Percentiles rank a stretch among this genome's conserved stretches.
Evolutionary conservation across 1,139 yeast species (phyloP).

Genomic region (Geotrichum candidum): DNA sequence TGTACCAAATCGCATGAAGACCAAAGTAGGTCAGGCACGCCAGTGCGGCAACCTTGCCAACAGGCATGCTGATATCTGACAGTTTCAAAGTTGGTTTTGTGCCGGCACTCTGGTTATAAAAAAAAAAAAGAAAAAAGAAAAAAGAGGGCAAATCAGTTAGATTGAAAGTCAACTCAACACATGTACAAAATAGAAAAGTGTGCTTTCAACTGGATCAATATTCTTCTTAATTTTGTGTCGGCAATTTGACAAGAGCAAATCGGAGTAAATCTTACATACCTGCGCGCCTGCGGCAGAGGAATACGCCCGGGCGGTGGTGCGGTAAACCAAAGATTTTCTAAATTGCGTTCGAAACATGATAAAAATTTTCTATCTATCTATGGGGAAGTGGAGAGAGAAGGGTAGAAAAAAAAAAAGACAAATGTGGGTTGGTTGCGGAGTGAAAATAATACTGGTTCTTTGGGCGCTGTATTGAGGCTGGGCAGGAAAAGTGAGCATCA

Average conservation of each 20-base stretch:
- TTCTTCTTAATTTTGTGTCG: too few relatives aligned
- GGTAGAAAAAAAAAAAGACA: neutral
- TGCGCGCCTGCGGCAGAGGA: neutral
- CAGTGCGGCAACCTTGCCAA: constrained; percentile 13
- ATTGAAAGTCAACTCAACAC: neutral
- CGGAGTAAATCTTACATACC: neutral
- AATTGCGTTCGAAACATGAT: neutral
- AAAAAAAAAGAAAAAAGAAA: neutral
- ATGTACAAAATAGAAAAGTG: neutral
- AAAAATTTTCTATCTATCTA: too few relatives aligned
- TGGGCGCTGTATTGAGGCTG: too few relatives aligned
- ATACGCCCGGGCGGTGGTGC: neutral
- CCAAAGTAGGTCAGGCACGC: constrained; percentile 15
- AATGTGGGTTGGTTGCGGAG: neutral
- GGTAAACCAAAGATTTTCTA: neutral
- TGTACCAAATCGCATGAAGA: constrained; percentile 16
- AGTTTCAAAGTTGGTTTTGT: neutral
- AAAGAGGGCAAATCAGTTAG: neutral
- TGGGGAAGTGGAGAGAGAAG: too few relatives aligned
- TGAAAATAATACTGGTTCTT: too few relatives aligned
- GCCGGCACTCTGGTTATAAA: neutral
- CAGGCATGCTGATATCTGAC: constrained; percentile 11
- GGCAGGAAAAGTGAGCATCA: neutral
- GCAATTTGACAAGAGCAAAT: neutral
- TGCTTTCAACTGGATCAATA: too few relatives aligned